Evolutionary conservation across 2,329 filamentous ascomycete genomes (phyloP).

Genomic region (Fusarium sarcochroum): DNA sequence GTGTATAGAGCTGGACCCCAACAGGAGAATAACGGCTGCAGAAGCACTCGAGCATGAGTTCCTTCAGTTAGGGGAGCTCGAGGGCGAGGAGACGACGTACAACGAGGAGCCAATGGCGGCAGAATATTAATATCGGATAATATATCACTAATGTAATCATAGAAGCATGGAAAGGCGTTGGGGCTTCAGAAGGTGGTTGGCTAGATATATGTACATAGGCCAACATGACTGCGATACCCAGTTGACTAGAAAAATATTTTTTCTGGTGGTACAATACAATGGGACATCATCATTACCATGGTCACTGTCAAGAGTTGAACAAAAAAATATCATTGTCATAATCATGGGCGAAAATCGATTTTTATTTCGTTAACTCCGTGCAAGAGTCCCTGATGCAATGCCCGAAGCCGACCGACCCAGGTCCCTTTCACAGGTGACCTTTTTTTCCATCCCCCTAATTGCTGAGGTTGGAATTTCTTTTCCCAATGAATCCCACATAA

Average conservation of each 20-base stretch:
- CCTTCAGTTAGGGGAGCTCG: conserved; percentile 55
- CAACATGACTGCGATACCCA: conserved; percentile 33
- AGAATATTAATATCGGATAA: conserved; percentile 23
- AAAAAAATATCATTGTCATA: conserved; percentile 21
- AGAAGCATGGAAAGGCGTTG: conserved; percentile 39
- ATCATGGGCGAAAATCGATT: conserved; percentile 56
- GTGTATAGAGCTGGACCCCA: conserved; percentile 83
- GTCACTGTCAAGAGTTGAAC: conserved; percentile 8
- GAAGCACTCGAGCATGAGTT: conserved; percentile 83
- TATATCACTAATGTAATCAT: conserved; percentile 39
- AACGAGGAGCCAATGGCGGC: conserved; percentile 43
- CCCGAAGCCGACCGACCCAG: conserved; percentile 57
- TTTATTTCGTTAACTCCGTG: conserved; percentile 59
- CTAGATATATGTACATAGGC: conserved; percentile 39
- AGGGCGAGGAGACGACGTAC: conserved; percentile 63
- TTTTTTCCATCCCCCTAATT: conserved; percentile 30
- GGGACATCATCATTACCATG: neutral
- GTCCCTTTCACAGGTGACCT: conserved; percentile 47
- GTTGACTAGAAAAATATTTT: neutral
- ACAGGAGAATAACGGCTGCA: conserved; percentile 79
- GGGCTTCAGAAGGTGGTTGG: conserved; percentile 22
- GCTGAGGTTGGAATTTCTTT: conserved; percentile 46
- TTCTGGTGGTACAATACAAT: neutral
- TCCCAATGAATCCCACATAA: conserved; percentile 51
- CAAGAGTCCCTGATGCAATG: conserved; percentile 60